A percentile compares a stretch with the other conserved stretches of the same genome.
Evolutionary conservation across 2,329 filamentous ascomycete genomes (phyloP).

Genomic region (Apiospora pterosperma): DNA sequence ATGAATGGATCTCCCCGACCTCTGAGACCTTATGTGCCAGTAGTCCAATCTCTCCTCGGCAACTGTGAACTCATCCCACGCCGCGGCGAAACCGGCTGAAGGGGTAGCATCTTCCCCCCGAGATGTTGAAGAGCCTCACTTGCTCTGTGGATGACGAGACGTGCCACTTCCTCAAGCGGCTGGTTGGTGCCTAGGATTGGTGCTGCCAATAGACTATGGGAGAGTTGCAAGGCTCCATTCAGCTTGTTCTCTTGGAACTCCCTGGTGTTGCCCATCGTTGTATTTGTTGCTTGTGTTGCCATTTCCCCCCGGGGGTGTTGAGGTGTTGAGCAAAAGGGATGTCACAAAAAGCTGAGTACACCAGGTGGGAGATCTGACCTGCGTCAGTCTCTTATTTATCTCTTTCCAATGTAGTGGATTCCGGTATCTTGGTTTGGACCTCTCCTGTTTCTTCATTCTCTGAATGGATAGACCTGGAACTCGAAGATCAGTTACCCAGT

Average conservation of each 20-base stretch:
- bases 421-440: neutral
- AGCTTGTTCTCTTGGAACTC: neutral
- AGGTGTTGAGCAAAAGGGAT: neutral
- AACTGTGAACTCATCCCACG: neutral
- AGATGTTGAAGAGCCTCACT: neutral
- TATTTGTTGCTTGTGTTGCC: neutral
- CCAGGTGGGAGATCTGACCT: neutral
- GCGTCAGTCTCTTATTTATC: neutral
- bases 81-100: neutral
- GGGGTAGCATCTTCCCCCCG: neutral
- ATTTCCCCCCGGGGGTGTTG: too few relatives aligned
- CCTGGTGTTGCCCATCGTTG: neutral
- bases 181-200: neutral
- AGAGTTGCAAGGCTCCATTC: neutral
- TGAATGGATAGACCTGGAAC: neutral
- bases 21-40: neutral
- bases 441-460: neutral
- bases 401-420: neutral
- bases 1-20: neutral
- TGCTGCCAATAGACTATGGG: neutral
- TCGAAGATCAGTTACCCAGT: neutral
- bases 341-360: neutral
- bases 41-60: neutral
- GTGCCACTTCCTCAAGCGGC: neutral
- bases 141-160: neutral